phyloP scores from a whole-genome alignment of 805 yeast species.

The Cyberlindnera mrakii region DNA sequence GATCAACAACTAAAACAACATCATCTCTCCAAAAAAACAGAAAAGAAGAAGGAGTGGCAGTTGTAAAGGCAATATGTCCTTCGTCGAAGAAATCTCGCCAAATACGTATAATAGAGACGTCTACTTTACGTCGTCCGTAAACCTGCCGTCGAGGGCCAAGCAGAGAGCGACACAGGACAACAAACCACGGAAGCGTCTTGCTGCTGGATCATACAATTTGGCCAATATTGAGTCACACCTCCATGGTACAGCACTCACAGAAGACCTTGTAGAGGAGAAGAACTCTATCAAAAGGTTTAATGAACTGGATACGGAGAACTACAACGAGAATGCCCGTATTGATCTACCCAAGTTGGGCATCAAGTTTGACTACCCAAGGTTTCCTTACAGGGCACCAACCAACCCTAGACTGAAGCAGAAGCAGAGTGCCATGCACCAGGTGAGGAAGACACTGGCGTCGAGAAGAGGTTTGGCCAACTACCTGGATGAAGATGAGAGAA shows the following conservation, averaged over 20 bases:
- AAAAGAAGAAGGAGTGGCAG: no score
- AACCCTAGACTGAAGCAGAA: slow-evolving; percentile 14
- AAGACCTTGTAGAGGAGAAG: slow-evolving; percentile 27
- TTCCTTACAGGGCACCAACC: slow-evolving; percentile 6
- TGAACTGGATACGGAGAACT: slow-evolving; percentile 39
- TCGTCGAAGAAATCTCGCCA: slow-evolving; percentile 20
- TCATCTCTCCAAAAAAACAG: no score
- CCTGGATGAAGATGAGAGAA: slow-evolving; percentile 35
- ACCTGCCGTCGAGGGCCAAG: slow-evolving; percentile 16
- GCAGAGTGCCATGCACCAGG: slow-evolving; percentile 26
- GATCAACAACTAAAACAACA: no score
- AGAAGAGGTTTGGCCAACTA: slow-evolving; percentile 36
- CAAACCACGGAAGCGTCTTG: slow-evolving; percentile 19
- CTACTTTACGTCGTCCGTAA: slow-evolving; percentile 23
- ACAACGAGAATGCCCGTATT: slow-evolving; percentile 31
- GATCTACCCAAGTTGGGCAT: slow-evolving; percentile 32
- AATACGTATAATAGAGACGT: slow-evolving; percentile 13
- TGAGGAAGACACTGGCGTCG: slow-evolving; percentile 33
- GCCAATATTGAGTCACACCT: slow-evolving; percentile 19
- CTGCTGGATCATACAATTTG: slow-evolving; percentile 24
- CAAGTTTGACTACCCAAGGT: slow-evolving; percentile 20
- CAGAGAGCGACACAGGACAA: slow-evolving; percentile 8
- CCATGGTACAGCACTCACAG: slow-evolving; percentile 23
- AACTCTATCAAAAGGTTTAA: slow-evolving; percentile 33
- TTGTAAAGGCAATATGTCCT: slow-evolving; percentile 1